These are phyloP conservation scores for Edaphochlamys debaryana DNA, from an alignment of 139 green algal species.

Conservation along the genomic window DNA sequence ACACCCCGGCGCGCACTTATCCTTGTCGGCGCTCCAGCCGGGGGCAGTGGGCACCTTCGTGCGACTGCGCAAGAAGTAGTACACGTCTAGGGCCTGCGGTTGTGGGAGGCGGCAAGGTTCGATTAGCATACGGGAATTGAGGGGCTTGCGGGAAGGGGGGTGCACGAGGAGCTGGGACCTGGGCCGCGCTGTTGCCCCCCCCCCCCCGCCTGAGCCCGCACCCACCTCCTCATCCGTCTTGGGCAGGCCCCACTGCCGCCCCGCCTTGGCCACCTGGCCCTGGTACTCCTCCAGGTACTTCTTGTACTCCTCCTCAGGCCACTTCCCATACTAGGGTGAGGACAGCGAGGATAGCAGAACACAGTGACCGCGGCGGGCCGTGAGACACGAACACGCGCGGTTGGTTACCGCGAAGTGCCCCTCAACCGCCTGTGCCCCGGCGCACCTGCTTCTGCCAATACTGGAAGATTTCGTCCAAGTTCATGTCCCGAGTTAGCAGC, in stretches of 20 bases:
- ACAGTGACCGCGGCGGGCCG: background rate
- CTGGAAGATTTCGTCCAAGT: conserved; percentile 13
- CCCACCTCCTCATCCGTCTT: conserved; percentile 9
- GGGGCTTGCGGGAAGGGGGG: too few species aligned
- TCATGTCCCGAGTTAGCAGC: conserved; percentile 7
- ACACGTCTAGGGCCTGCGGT: conserved; percentile 24
- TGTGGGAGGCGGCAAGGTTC: too few species aligned
- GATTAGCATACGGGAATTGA: too few species aligned
- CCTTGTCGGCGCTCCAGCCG: conserved; percentile 2
- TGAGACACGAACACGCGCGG: background rate
- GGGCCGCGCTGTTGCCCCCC: too few species aligned
- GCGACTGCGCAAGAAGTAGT: conserved; percentile 28
- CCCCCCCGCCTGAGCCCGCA: too few species aligned
- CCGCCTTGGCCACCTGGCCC: background rate
- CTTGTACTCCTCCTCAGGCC: background rate
- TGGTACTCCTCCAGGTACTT: background rate
- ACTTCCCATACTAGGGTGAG: conserved; percentile 8
- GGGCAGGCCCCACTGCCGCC: background rate
- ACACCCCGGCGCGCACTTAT: conserved; percentile 5
- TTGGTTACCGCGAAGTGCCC: too few species aligned
- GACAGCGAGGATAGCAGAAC: background rate
- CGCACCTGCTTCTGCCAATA: conserved; percentile 28
- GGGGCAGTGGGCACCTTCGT: conserved; percentile 3
- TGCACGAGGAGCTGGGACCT: too few species aligned
- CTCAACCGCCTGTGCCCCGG: too few species aligned